Evolutionary conservation across 73 alveolate genomes (phyloP), one percentile per base, ranked within the genome.

Genomic region (Paraurostyla sp.): DNA sequence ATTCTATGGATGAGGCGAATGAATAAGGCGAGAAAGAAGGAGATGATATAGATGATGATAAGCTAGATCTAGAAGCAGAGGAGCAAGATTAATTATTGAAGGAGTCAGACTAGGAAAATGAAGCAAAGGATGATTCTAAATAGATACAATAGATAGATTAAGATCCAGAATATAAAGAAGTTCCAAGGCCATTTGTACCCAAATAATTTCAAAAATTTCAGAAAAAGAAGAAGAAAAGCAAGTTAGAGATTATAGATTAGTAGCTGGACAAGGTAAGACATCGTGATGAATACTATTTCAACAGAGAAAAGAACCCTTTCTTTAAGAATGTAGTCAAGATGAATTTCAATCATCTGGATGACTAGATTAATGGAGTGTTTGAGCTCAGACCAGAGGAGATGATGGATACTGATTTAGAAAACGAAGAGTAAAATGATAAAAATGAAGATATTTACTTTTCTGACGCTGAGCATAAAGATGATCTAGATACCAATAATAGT

Each of bases 291-390:
- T 73, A 40, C 50, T 20, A 15, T 15, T 45, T 73, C 42, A n/a
- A 73, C 46, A 43, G 49, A 51, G 32, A 73, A n/a, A 11, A 16
- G 33, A 73, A 73, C 16, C 38, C 52, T 22, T 13, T 20, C 41
- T n/a, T 15, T 40, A 4, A 73, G 71, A 43, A 33, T 22, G 43
- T 0, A 9, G 13, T 45, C 25, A n/a, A 6, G 7, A 27, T 73
- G 3, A 45, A 73, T 51, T 73, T 45, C 51, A 73, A 73, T 22
- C 48, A 45, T 2, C 41, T 15, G 32, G 69, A 40, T 6, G 87
- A 73, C 30, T 2, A 73, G 0, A 45, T 73, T 3, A 73, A 73
- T 27, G 87, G 87, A 73, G 87, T 73, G 48, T 43, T 73, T 45
- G 87, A 73, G 29, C 33, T 73, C 23, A 51, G 46, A 6, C 83